A percentile compares a stretch with the other conserved stretches of the same genome.
These are phyloP conservation scores for Backusella mclennaniae DNA, from an alignment of 192 early-diverging fungal genomes.

Conservation along the genomic window DNA sequence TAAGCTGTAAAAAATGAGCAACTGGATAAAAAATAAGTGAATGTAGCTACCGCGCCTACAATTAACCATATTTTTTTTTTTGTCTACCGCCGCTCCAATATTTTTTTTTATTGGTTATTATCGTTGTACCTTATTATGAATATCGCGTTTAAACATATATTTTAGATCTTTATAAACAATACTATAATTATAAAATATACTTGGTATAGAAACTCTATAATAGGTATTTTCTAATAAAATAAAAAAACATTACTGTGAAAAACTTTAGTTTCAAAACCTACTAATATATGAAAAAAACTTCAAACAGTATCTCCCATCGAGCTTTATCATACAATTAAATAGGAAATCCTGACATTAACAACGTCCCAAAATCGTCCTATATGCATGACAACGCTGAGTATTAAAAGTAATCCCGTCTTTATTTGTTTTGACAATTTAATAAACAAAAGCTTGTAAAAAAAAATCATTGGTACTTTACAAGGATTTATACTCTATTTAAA, in stretches of 20 bases:
- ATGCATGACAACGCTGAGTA: not conserved
- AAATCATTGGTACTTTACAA: not conserved
- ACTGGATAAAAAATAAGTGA: not conserved
- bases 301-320: not conserved
- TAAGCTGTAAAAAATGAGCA: not conserved
- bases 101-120: not conserved
- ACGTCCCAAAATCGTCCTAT: not conserved
- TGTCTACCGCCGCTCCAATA: not conserved
- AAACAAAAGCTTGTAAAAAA: not conserved
- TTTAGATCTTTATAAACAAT: not conserved
- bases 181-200: not conserved
- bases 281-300: not conserved
- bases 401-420: not conserved
- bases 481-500: not conserved
- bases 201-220: not conserved
- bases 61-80: not conserved
- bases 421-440: not conserved
- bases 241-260: not conserved
- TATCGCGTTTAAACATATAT: not conserved
- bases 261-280: not conserved
- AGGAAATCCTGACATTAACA: not conserved
- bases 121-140: not conserved
- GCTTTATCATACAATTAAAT: not conserved
- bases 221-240: not conserved
- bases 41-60: not conserved